A percentile compares a stretch with the other conserved stretches of the same genome.
These are phyloP conservation scores for Venturia aucupariae DNA, from an alignment of 2,329 filamentous ascomycete genomes.

Conservation along the genomic window DNA sequence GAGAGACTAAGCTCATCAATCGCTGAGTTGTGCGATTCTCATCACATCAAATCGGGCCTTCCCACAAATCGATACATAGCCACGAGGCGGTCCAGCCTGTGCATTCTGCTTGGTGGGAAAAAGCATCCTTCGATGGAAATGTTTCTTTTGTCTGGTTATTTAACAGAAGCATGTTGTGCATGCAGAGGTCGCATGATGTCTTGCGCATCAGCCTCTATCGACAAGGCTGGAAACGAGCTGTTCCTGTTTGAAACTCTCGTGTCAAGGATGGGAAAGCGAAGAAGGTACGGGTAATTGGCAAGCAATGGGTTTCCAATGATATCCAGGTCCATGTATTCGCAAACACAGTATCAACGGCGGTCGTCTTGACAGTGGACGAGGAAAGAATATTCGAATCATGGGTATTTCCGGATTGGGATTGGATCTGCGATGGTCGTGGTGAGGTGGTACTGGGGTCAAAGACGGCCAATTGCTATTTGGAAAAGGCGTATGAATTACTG, in stretches of 20 bases:
- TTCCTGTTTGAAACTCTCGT: background rate
- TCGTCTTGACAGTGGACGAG: background rate
- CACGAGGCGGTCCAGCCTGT: background rate
- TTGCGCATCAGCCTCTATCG: background rate
- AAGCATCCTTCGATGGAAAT: background rate
- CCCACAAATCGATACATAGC: background rate
- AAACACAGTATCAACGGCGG: background rate
- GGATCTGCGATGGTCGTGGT: too few relatives aligned
- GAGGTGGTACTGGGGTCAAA: background rate
- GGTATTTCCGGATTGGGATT: background rate
- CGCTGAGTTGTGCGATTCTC: background rate
- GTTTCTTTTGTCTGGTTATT: background rate
- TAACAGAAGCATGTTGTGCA: background rate
- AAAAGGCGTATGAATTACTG: too few relatives aligned
- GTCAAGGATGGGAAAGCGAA: background rate
- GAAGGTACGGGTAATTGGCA: background rate
- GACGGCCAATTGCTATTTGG: background rate
- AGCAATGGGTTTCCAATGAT: background rate
- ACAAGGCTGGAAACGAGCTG: slow-evolving; percentile 2
- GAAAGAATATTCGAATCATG: background rate
- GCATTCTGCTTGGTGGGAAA: too few relatives aligned
- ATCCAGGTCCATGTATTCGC: too few relatives aligned
- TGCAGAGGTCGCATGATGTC: background rate
- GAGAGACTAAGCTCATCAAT: too few relatives aligned
- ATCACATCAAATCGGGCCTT: background rate